These are phyloP conservation scores for Excoecaria agallocha DNA, from an alignment of 345 rosid genomes.

Conservation along the genomic window DNA sequence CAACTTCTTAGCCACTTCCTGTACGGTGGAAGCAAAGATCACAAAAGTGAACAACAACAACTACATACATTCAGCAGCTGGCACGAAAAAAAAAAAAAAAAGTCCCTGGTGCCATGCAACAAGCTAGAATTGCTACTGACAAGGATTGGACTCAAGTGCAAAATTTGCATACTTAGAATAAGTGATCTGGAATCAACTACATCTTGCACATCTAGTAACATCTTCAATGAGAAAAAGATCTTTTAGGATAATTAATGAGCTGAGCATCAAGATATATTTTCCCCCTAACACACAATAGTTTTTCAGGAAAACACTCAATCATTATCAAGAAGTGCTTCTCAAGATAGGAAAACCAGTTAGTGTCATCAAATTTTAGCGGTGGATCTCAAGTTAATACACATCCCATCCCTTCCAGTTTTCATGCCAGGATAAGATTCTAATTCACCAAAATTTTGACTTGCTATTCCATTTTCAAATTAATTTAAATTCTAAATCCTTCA, in stretches of 20 bases:
- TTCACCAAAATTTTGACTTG: neutral
- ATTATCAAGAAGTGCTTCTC: neutral
- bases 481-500: neutral
- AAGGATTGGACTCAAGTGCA: neutral
- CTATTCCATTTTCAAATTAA: neutral
- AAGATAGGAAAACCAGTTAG: neutral
- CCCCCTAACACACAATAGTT: neutral
- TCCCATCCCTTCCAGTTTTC: neutral
- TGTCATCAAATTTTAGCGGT: neutral
- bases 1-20: constrained; percentile 69
- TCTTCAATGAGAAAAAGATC: neutral
- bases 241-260: neutral
- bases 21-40: constrained; percentile 1
- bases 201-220: neutral
- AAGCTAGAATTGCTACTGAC: neutral
- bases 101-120: neutral
- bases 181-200: neutral
- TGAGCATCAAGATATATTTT: neutral
- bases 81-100: neutral
- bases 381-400: neutral
- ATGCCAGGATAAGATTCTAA: neutral
- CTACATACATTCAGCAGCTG: constrained; percentile 1
- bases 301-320: too few species aligned
- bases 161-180: neutral
- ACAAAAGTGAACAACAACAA: neutral